Evolutionary conservation across 2,329 filamentous ascomycete genomes (phyloP).

Genomic region (Fusarium scirpi): DNA sequence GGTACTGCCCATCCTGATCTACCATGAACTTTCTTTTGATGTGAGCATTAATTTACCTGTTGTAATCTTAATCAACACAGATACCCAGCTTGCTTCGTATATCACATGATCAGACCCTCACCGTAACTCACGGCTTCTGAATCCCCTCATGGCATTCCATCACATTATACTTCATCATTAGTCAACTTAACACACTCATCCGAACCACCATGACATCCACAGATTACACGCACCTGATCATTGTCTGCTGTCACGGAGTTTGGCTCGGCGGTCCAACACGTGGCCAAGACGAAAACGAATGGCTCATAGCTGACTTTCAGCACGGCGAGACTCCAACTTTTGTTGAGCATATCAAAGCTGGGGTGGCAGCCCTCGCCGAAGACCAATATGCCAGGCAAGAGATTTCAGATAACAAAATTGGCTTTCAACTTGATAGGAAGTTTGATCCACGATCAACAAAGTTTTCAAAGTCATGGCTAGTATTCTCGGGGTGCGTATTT

Average conservation of each 20-base stretch:
- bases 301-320: constrained; percentile 84
- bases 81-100: not conserved
- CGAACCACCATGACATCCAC: constrained; percentile 46
- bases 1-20: constrained; percentile 11
- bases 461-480: constrained; percentile 53
- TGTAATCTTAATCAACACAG: not conserved
- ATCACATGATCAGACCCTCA: constrained; percentile 49
- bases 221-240: constrained; percentile 72
- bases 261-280: constrained; percentile 70
- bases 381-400: constrained; percentile 44
- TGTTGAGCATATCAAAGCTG: constrained; percentile 77
- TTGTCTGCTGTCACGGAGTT: constrained; percentile 88
- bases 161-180: not conserved
- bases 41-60: not conserved
- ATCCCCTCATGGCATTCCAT: constrained; percentile 17
- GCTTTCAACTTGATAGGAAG: too few relatives aligned
- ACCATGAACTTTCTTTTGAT: constrained; percentile 8
- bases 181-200: not conserved
- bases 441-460: not conserved
- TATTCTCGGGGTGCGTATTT: constrained; percentile 76
- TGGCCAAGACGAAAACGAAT: constrained; percentile 69
- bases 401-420: not conserved
- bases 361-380: constrained; percentile 64
- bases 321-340: constrained; percentile 83
- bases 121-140: constrained; percentile 9